These are phyloP conservation scores for Talaromyces proteolyticus DNA, from an alignment of 495 filamentous ascomycete genomes.

Conservation along the genomic window DNA sequence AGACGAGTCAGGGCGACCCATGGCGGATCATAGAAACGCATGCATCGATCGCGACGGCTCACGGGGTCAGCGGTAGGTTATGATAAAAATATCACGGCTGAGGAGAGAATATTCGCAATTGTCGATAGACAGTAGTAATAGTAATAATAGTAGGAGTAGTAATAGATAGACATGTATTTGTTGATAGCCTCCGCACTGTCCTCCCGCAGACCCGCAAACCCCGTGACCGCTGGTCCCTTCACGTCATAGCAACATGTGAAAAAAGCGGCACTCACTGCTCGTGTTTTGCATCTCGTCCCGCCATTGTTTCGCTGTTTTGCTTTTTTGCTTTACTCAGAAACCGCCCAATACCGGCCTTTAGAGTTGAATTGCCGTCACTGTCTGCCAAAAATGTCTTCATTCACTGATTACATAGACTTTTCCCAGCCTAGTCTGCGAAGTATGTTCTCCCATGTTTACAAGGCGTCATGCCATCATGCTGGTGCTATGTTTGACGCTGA, in stretches of 20 bases:
- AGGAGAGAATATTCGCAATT: not conserved
- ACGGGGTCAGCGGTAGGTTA: not conserved
- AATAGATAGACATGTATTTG: too few species aligned
- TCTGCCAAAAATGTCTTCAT: slow-evolving; percentile 24
- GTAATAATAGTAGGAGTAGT: too few species aligned
- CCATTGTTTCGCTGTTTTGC: too few species aligned
- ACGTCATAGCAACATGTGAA: too few species aligned
- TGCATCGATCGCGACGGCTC: not conserved
- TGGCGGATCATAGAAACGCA: slow-evolving; percentile 14
- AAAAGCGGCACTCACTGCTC: too few species aligned
- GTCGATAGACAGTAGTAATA: not conserved
- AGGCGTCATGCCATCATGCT: too few species aligned
- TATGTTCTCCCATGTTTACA: slow-evolving; percentile 15
- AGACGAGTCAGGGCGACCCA: slow-evolving; percentile 21
- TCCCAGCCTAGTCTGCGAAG: slow-evolving; percentile 37
- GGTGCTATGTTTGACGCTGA: slow-evolving; percentile 3
- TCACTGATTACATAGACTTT: slow-evolving; percentile 39
- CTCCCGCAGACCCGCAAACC: not conserved
- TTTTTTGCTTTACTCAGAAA: too few species aligned
- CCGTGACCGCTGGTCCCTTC: slow-evolving; percentile 1
- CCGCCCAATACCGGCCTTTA: too few species aligned
- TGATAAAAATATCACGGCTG: not conserved
- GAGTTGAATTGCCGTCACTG: not conserved
- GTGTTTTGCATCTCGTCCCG: too few species aligned
- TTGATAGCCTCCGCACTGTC: not conserved